Percentiles rank a stretch among this genome's conserved stretches.
Evolutionary conservation across 2,329 filamentous ascomycete species (phyloP).

Genomic region (Setomelanomma holmii): DNA sequence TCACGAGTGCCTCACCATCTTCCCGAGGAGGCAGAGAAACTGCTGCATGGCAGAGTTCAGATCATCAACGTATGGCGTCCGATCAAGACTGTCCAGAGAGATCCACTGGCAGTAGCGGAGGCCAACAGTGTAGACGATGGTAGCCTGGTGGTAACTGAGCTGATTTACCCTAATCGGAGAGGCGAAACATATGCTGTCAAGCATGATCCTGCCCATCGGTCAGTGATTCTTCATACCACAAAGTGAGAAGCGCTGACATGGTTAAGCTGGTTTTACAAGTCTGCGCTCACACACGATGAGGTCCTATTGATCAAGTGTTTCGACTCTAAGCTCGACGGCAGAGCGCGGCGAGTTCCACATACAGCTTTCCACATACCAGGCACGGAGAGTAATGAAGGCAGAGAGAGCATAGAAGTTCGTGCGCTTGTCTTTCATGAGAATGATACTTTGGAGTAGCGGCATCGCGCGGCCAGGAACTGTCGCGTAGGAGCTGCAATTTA

Average conservation of each 20-base stretch:
- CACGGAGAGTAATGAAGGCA: conserved; percentile 31
- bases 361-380: conserved; percentile 40
- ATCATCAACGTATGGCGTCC: conserved; percentile 50
- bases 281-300: conserved; percentile 35
- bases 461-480: too few relatives aligned
- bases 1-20: conserved; percentile 40
- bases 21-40: conserved; percentile 37
- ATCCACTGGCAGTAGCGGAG: conserved; percentile 43
- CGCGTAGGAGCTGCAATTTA: too few relatives aligned
- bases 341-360: conserved; percentile 44
- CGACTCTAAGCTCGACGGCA: conserved; percentile 42
- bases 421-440: conserved; percentile 44
- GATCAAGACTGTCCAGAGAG: conserved; percentile 40
- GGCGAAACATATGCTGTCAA: conserved; percentile 41
- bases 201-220: conserved; percentile 34
- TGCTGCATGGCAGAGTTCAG: conserved; percentile 38
- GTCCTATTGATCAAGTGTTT: conserved; percentile 46
- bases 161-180: conserved; percentile 40
- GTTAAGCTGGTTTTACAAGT: conserved; percentile 43
- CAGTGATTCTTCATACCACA: conserved; percentile 4
- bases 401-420: conserved; percentile 47
- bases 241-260: neutral
- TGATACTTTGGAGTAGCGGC: conserved; percentile 20
- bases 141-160: conserved; percentile 30
- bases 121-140: conserved; percentile 38